phyloP scores from a whole-genome alignment of 208 protist species.

The Trypanosomatidae sp. region DNA sequence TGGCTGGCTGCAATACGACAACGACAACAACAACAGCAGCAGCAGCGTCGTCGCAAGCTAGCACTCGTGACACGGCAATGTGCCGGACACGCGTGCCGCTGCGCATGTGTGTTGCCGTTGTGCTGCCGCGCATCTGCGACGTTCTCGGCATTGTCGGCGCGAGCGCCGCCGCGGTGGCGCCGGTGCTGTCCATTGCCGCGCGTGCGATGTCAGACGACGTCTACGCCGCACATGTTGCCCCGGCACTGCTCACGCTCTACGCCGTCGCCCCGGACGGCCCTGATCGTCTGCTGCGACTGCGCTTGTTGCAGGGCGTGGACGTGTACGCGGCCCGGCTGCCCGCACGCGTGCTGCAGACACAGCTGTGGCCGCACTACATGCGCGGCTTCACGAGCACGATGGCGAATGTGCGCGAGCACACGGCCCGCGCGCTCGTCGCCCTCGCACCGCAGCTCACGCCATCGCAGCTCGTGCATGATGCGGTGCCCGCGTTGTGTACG shows the following conservation, averaged over 20 bases:
- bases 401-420: slow-evolving; percentile 60
- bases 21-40: no score
- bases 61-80: no score
- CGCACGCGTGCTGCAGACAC: slow-evolving; percentile 14
- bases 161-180: slow-evolving; percentile 16
- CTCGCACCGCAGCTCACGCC: slow-evolving; percentile 38
- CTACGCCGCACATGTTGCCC: slow-evolving; percentile 34
- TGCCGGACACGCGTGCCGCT: no score
- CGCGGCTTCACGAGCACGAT: slow-evolving; percentile 43
- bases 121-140: no score
- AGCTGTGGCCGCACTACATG: slow-evolving; percentile 59
- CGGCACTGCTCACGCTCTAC: slow-evolving; percentile 49
- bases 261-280: no score
- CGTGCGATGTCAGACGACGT: slow-evolving; percentile 18
- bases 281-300: slow-evolving; percentile 48
- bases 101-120: no score
- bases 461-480: slow-evolving; percentile 29
- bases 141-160: slow-evolving; percentile 27
- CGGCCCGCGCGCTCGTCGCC: slow-evolving; percentile 50
- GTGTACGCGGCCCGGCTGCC: slow-evolving; percentile 33
- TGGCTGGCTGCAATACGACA: no score
- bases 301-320: slow-evolving; percentile 35
- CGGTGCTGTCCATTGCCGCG: slow-evolving; percentile 39
- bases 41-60: no score
- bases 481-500: slow-evolving; percentile 24